phyloP scores from a whole-genome alignment of 2,329 filamentous ascomycete genomes.

The Lecanicillium sp. region DNA sequence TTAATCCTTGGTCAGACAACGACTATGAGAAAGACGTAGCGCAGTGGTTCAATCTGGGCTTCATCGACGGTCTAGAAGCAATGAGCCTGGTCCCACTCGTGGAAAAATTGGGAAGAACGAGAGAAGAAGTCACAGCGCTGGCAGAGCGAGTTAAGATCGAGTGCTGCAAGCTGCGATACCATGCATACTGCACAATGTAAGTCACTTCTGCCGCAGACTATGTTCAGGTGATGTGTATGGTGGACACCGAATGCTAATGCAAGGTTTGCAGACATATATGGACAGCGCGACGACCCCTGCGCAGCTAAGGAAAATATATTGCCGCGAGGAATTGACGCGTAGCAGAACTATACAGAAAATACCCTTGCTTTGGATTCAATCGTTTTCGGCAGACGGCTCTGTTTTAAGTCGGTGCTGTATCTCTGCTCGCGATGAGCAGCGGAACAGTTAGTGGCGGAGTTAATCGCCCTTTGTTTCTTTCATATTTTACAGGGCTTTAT shows the following conservation, averaged over 20 bases:
- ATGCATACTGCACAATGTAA: conserved; percentile 72
- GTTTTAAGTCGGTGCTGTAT: too few relatives aligned
- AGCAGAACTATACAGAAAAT: too few relatives aligned
- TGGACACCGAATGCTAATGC: too few relatives aligned
- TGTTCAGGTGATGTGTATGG: too few relatives aligned
- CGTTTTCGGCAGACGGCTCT: too few relatives aligned
- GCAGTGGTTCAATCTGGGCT: conserved; percentile 74
- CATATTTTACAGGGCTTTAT: too few relatives aligned
- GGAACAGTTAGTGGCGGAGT: too few relatives aligned
- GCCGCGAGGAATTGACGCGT: too few relatives aligned
- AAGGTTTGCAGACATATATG: conserved; percentile 28
- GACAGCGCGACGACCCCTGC: conserved; percentile 20
- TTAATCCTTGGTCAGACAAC: conserved; percentile 66
- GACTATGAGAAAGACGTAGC: conserved; percentile 60
- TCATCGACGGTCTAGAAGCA: conserved; percentile 66
- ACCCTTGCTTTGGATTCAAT: too few relatives aligned
- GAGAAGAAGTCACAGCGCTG: conserved; percentile 57
- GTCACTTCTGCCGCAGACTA: too few relatives aligned
- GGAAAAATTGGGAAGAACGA: conserved; percentile 32
- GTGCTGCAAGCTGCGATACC: conserved; percentile 59
- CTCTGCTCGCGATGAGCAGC: too few relatives aligned
- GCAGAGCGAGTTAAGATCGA: conserved; percentile 57
- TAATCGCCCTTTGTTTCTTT: too few relatives aligned
- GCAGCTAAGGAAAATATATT: not conserved
- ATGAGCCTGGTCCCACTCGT: conserved; percentile 68